These are phyloP conservation scores for Ganoderma lingzhi DNA, from an alignment of 1,284 basidiomycete genomes.

Conservation along the genomic window DNA sequence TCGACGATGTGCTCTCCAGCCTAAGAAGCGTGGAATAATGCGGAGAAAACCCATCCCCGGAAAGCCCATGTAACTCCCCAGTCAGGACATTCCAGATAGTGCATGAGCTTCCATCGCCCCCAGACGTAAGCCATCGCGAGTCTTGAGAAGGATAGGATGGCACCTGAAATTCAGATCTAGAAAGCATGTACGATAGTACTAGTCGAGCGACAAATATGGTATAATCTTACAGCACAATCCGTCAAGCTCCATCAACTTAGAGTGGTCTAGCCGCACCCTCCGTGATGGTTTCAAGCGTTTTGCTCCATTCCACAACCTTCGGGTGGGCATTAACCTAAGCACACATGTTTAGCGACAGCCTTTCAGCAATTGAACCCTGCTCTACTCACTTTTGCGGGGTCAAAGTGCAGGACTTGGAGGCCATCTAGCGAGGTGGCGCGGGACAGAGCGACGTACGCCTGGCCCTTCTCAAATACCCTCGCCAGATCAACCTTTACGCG, in stretches of 20 bases:
- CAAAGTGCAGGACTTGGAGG: conserved; percentile 87
- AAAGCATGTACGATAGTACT: not conserved
- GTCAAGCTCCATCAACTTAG: not conserved
- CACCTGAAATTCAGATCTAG: not conserved
- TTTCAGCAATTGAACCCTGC: not conserved
- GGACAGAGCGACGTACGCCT: conserved; percentile 93
- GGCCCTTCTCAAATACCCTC: conserved; percentile 89
- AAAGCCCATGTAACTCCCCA: no score
- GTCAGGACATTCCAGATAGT: no score
- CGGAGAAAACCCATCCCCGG: no score
- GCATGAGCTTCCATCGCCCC: no score
- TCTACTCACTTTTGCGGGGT: conserved; percentile 66
- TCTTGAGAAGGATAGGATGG: not conserved
- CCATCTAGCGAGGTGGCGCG: conserved; percentile 88
- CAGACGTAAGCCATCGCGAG: no score
- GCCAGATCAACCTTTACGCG: conserved; percentile 86
- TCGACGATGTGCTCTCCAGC: no score
- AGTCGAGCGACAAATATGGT: not conserved
- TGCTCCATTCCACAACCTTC: conserved; percentile 49
- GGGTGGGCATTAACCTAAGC: conserved; percentile 48
- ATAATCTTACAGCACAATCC: not conserved
- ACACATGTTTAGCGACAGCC: not conserved
- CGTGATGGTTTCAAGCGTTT: conserved; percentile 42
- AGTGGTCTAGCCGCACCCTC: not conserved
- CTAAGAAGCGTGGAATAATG: no score